Conservation (phyloP, 169 alveolate genomes). For the Sarcocystis neurona region DNA sequence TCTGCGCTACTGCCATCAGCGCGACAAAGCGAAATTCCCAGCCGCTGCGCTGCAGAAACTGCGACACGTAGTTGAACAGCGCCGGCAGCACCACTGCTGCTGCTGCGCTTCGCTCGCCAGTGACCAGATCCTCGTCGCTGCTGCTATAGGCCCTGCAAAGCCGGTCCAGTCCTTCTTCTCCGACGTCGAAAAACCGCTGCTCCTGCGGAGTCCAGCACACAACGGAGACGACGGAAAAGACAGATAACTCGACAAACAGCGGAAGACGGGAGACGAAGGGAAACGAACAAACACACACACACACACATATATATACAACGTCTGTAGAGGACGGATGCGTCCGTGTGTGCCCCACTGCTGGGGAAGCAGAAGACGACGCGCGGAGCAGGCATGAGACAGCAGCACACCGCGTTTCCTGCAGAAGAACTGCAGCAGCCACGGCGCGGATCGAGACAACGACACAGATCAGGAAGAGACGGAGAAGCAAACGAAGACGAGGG, state of each 20-base stretch:
- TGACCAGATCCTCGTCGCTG: not conserved
- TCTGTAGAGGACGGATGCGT: too few relatives aligned
- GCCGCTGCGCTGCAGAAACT: slow-evolving; percentile 16
- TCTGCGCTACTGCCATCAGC: slow-evolving; percentile 53
- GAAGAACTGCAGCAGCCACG: too few relatives aligned
- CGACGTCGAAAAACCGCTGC: slow-evolving; percentile 56
- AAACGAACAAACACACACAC: not conserved
- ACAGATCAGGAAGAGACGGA: too few relatives aligned
- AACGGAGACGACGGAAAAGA: too few relatives aligned
- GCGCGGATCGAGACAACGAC: too few relatives aligned
- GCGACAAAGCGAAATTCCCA: slow-evolving; percentile 55
- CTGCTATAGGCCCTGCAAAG: slow-evolving; percentile 34
- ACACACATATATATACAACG: not conserved
- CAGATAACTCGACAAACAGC: not conserved
- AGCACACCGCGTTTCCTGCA: too few relatives aligned
- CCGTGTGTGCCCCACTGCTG: too few relatives aligned
- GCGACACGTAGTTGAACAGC: not conserved
- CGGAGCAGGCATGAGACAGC: too few relatives aligned
- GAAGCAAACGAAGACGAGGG: too few relatives aligned
- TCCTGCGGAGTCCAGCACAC: slow-evolving; percentile 36
- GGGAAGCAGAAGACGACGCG: too few relatives aligned
- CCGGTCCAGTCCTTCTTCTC: slow-evolving; percentile 66
- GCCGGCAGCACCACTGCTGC: not conserved
- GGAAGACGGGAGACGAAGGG: not conserved
- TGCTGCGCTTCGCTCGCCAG: slow-evolving; percentile 17